Base-by-base conservation (phyloP, 2,329 filamentous ascomycete species). In the Trichophyton verrucosum region DNA sequence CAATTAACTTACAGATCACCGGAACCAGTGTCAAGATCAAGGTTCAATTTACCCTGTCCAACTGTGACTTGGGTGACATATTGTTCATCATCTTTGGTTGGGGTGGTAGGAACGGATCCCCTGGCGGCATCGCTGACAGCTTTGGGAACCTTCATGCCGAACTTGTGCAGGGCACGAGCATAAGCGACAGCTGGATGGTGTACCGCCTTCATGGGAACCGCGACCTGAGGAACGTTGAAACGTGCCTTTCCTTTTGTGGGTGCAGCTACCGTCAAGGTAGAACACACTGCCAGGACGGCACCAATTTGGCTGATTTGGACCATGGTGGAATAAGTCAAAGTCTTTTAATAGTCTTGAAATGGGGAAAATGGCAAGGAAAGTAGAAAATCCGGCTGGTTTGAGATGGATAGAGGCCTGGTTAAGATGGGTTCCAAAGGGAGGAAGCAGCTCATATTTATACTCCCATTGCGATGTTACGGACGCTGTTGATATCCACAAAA, bases 11-110 rank as follows among this genome's bases (percentile, higher is more conserved):
- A 84, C 86, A 88, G 80, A 73, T 87, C 85, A 49, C 84, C 78
- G 64, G 78, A 86, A 64, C 78, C 86, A 13, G 87, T 91, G 65
- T 91, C 88, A 63, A 91, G 80, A 69, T 89, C 86, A 63, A 91
- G 70, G 62, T 84, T 80, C 64, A 89, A 70, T 2, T 75, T 81
- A 66, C 86, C 83, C 68, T 80, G 74, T 51, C 87, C 88, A 64
- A 90, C 76, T 1, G 76, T 78, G 56, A 91, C 82, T 0, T 85
- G 82, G 61, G 81, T 79, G 33, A 85, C 73, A 61, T 85, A 86
- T 68, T 85, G 78, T 3, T 75, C 73, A 64, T 86, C 84, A 56
- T 76, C 71, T 22, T 72, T 65, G 63, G 78, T 72, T 0, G 81
- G 80, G n/a, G 73, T 77, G 17, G 77, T 74, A 27, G 72, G 61